Base-by-base conservation (phyloP, 176 grass and related monocot genomes). In the Carex myosuroides region DNA sequence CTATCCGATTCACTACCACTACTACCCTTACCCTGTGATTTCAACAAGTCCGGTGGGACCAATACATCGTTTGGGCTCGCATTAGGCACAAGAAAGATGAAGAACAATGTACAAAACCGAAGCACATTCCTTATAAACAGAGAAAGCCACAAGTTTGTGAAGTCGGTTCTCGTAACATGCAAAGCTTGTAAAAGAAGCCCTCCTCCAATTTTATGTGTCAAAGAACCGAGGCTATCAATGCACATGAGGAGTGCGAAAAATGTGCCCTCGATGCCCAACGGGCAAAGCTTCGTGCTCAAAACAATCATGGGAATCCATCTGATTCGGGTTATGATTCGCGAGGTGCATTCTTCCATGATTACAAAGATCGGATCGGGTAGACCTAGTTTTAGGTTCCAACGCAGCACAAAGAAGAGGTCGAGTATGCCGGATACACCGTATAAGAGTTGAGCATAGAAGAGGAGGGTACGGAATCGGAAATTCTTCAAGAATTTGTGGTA, bases 171-270 rank as follows among this genome's bases (percentile, higher is more conserved):
- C 1, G 94, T 97, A 17, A 97, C 90, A 79, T 68, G 90, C 37
- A 97, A 87, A 13, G 59, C 80, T 41, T 87, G 84, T 18, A 97
- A 91, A 84, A 91, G 83, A 64, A 86, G 17, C 37, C 92, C 92
- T 6, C 94, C 94, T 24, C 76, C 86, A 1, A 81, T 86, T 78
- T 94, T 97, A 72, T 89, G 88, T 16, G 87, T 14, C 86, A 94
- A 80, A 62, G 84, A 76, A 79, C 94, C 92, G 0, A 91, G 21
- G 78, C 87, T 94, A 76, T 94, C 95, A 17, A 94, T 97, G 84
- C 92, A 97, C 95, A 94, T 94, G 53, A 97, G 90, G 66, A 94
- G 92, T 2, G 90, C 94, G 33, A 97, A 97, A 86, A 97, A 94
- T 64, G 95, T 97, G 24, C 92, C 92, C 81, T 97, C 95, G 7